A percentile compares a stretch with the other conserved stretches of the same genome.
These are phyloP conservation scores for Spencermartinsiella ligniputridi DNA, from an alignment of 1,139 yeast species.

Conservation along the genomic window DNA sequence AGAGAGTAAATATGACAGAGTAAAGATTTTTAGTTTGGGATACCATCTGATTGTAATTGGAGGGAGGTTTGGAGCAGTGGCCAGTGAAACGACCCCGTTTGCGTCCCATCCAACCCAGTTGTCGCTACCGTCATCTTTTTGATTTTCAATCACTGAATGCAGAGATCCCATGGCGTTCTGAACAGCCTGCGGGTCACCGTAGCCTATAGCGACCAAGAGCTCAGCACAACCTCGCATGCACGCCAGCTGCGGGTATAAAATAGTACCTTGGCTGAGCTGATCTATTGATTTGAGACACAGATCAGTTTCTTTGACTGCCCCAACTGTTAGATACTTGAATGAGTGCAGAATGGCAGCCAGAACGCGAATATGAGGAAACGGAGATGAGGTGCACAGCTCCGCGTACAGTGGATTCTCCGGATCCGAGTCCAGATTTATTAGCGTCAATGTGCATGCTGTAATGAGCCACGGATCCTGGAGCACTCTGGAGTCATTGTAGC, in stretches of 20 bases:
- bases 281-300: neutral
- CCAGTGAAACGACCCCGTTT: conserved; percentile 5
- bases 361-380: neutral
- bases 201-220: neutral
- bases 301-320: conserved; percentile 1
- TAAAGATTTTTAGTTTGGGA: conserved; percentile 4
- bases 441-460: neutral
- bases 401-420: neutral
- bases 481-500: neutral
- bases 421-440: neutral
- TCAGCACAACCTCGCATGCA: neutral
- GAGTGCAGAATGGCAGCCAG: neutral
- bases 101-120: conserved; percentile 12
- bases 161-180: neutral
- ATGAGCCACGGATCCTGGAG: neutral
- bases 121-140: conserved; percentile 3
- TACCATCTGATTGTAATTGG: conserved; percentile 7
- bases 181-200: neutral
- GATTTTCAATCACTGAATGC: conserved; percentile 3
- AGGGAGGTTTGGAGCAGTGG: neutral
- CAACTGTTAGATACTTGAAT: neutral
- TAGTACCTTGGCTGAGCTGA: neutral
- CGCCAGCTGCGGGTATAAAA: neutral
- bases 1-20: conserved; percentile 5
- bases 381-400: neutral